These are phyloP conservation scores for Marasmius oreades DNA, from an alignment of 1,284 basidiomycete species.

Conservation along the genomic window DNA sequence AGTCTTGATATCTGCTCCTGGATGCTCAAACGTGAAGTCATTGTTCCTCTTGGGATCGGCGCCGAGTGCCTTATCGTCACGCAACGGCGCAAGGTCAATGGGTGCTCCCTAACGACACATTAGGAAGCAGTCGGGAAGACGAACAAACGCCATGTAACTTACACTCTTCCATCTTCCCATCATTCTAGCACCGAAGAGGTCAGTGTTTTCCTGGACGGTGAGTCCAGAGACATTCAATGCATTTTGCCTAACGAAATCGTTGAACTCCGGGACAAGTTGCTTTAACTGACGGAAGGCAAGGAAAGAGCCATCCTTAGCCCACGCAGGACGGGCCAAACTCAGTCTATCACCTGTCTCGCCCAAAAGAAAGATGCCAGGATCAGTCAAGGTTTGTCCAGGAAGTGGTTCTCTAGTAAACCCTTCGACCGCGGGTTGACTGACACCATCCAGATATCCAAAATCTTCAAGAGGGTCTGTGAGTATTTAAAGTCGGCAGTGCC, in stretches of 20 bases:
- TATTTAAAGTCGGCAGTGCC: neutral
- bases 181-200: constrained; percentile 26
- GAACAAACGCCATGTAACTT: neutral
- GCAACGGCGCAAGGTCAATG: constrained; percentile 28
- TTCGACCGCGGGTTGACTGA: constrained; percentile 30
- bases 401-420: constrained; percentile 27
- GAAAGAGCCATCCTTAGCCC: constrained; percentile 29
- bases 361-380: constrained; percentile 30
- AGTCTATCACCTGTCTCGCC: constrained; percentile 25
- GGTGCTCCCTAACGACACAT: constrained; percentile 26
- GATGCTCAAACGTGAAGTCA: constrained; percentile 30
- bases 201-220: constrained; percentile 19
- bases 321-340: constrained; percentile 17
- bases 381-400: constrained; percentile 30
- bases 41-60: constrained; percentile 32
- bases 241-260: constrained; percentile 24
- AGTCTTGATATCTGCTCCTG: constrained; percentile 10
- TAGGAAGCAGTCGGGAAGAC: neutral
- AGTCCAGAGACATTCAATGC: constrained; percentile 16
- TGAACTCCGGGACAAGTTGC: constrained; percentile 27
- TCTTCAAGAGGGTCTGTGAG: constrained; percentile 29
- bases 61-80: constrained; percentile 30
- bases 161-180: constrained; percentile 32
- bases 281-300: constrained; percentile 28
- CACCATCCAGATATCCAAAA: constrained; percentile 14